Base-by-base conservation (phyloP, 2,329 filamentous ascomycete species). In the Aspergillus fischeri region DNA sequence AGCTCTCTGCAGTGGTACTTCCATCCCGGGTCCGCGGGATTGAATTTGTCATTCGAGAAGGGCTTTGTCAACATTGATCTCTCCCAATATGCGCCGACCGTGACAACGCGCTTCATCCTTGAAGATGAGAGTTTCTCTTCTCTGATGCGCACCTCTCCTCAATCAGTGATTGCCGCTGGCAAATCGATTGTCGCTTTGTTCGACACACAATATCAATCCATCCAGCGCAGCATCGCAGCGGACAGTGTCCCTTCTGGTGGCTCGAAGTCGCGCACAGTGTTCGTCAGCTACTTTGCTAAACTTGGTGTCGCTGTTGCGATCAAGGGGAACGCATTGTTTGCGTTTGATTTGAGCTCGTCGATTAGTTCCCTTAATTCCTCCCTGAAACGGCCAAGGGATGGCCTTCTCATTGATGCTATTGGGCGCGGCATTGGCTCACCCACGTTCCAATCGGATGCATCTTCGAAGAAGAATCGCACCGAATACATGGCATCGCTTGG, bases 121-220 rank as follows among this genome's bases (percentile, higher is more conserved):
- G 65, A 66, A 3, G 62, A 71, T 29, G 73, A 75, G 35, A 55
- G 64, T 4, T 75, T 77, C 49, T 74, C 72, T 1, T 78, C 76
- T 1, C 62, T 76, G 32, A 72, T 78, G 69, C 75, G 76, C 29
- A 68, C 78, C 45, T 77, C 77, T 5, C 68, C 75, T 5, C 72
- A 75, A 49, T 73, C 73, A 14, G 70, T 79, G 11, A 75, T 78
- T 52, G 75, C 68, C 8, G 74, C 74, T 8, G 73, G 70, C 25
- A 65, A 74, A 42, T 76, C 75, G 17, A 65, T 73, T n/a, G 64
- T 80, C 25, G 75, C 73, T 2, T 62, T 80, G 6, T 77, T 78
- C 54, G 77, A 80, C 61, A 74, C 77, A n/a, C 74, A 77, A 50
- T 80, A 77, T 60, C 71, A 75, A 59, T 78, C 78, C 1, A 67